Conservation (phyloP, 139 green algal species). For the Chlamydomonas asymmetrica region DNA sequence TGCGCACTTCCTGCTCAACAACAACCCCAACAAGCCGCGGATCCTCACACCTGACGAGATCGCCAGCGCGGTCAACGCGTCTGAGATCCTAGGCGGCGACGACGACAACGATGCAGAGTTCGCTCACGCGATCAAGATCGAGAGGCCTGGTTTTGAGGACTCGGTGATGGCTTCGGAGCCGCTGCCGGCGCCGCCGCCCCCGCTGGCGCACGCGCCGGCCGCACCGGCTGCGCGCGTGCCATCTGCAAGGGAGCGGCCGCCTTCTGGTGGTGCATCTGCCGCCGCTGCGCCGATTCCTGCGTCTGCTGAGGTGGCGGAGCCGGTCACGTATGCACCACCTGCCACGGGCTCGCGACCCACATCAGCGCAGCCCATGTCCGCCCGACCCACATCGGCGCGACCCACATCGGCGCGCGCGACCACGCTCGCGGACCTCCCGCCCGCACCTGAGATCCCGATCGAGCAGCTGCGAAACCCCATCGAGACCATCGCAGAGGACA, state of each 20-base stretch:
- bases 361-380: background rate
- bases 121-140: constrained; percentile 3
- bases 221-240: background rate
- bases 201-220: background rate
- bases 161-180: background rate
- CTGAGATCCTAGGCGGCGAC: constrained; percentile 49
- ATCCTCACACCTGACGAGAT: constrained; percentile 40
- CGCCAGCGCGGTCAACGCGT: constrained; percentile 42
- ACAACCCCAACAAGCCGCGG: constrained; percentile 83
- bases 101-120: constrained; percentile 59
- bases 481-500: no score
- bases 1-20: constrained; percentile 72
- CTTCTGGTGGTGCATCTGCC: background rate
- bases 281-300: background rate
- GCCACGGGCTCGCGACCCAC: no score
- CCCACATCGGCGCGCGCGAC: background rate
- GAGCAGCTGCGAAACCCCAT: constrained; percentile 6
- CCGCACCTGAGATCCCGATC: background rate
- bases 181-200: background rate
- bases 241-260: background rate
- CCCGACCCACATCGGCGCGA: constrained; percentile 13
- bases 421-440: no score
- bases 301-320: background rate
- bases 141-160: background rate
- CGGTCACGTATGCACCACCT: background rate